Evolutionary conservation across 2,329 filamentous ascomycete species (phyloP).

Genomic region (Dryadomyces sulphureus): DNA sequence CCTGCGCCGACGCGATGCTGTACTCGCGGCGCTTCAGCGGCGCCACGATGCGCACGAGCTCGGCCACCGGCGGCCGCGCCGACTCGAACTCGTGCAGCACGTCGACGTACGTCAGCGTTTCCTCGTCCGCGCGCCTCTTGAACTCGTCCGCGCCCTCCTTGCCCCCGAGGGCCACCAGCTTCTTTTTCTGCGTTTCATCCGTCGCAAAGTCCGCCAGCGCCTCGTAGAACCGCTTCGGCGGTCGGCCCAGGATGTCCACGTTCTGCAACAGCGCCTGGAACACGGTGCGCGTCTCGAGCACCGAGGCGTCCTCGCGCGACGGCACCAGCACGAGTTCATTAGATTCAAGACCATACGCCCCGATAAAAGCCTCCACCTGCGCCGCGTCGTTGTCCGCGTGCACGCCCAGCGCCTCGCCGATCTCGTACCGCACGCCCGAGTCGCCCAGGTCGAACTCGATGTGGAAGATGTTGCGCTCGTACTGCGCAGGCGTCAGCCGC

Average conservation of each 20-base stretch:
- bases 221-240: slow-evolving; percentile 97
- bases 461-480: slow-evolving; percentile 99
- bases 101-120: slow-evolving; percentile 83
- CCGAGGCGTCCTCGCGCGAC: slow-evolving; percentile 58
- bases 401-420: slow-evolving; percentile 91
- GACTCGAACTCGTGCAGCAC: slow-evolving; percentile 80
- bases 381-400: slow-evolving; percentile 83
- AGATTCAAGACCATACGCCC: slow-evolving; percentile 71
- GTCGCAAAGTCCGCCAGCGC: slow-evolving; percentile 71
- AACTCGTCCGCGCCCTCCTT: slow-evolving; percentile 76
- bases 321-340: slow-evolving; percentile 84
- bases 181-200: slow-evolving; percentile 68
- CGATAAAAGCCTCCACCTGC: slow-evolving; percentile 73
- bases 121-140: slow-evolving; percentile 81
- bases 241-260: slow-evolving; percentile 90
- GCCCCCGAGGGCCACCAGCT: slow-evolving; percentile 61
- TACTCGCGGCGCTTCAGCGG: slow-evolving; percentile 96
- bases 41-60: slow-evolving; percentile 72
- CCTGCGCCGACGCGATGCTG: slow-evolving; percentile 96
- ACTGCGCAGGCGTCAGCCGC: slow-evolving; percentile 70
- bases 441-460: slow-evolving; percentile 93
- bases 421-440: slow-evolving; percentile 88
- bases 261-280: slow-evolving; percentile 88
- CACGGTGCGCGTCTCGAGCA: slow-evolving; percentile 77
- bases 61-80: slow-evolving; percentile 75